Base-by-base conservation (phyloP, 78 protist genomes). In the Chrysochromulina parva region DNA sequence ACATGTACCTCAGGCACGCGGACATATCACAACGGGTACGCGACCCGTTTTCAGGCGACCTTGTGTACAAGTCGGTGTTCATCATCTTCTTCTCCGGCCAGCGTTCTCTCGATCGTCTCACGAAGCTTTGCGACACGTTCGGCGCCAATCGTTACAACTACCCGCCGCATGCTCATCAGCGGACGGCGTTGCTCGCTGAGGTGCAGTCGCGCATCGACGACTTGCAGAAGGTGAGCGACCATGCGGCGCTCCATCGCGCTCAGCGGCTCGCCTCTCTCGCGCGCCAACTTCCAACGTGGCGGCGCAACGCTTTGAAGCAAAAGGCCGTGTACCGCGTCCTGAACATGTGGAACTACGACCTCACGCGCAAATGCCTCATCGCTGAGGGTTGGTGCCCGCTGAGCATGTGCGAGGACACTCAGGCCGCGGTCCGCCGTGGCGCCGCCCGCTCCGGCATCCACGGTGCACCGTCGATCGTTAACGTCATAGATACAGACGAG, bases 311-410 rank as follows among this genome's bases (percentile, higher is more conserved):
- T 60, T 13, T 48, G 48, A 86, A 89, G 93, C 96, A 96, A 54
- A 96, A 96, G 96, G 57, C 92, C 20, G 91, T 93, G 89, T 97
- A 92, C 95, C 95, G 93, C 95, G 84, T 94, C 13, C 60, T 97
- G 94, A 97, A 97, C 94, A 85, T 84, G 88, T 95, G 96, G 88
- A 91, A 95, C 91, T 66, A 88, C 60, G 97, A 95, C 88, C 22
- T 16, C 57, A 16, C 84, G 22, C 84, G 54, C 84, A 48, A 48
- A n/a, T 2, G 92, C 52, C 90, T 95, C 65, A 95, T 95, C 38
- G 98, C 96, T 88, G 95, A 95, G 91, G 97, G 94, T 53, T 98
- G 99, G 98, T 28, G 82, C 28, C 98, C 98, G 19, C 10, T 5
- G 16, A 22, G 65, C 0, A 0, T 26, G 11, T 4, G 58, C 62